These are phyloP conservation scores for Skeletonema menzelii DNA, from an alignment of 108 stramenopile genomes.

Conservation along the genomic window DNA sequence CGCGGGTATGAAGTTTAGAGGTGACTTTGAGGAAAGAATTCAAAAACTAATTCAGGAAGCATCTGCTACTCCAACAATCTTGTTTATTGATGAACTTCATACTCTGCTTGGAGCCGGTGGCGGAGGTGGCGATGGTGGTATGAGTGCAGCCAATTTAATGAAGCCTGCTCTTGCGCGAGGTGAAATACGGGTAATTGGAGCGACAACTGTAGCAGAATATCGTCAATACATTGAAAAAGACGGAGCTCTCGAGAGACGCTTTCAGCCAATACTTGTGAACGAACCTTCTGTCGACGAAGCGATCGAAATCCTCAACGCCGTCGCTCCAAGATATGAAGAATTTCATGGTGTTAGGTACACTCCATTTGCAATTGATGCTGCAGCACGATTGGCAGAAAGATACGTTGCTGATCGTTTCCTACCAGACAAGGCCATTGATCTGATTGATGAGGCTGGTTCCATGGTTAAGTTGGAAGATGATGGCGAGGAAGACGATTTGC, in stretches of 20 bases:
- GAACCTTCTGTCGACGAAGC: constrained; percentile 87
- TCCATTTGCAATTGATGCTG: constrained; percentile 61
- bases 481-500: constrained; percentile 53
- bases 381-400: constrained; percentile 68
- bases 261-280: constrained; percentile 80
- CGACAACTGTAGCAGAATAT: constrained; percentile 89
- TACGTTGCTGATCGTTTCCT: constrained; percentile 76
- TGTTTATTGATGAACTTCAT: constrained; percentile 89
- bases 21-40: constrained; percentile 88
- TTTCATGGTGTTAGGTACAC: constrained; percentile 76
- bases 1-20: constrained; percentile 80
- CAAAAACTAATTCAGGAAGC: constrained; percentile 77
- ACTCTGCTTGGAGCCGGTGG: constrained; percentile 86
- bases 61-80: constrained; percentile 61
- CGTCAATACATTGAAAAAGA: constrained; percentile 89
- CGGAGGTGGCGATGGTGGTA: constrained; percentile 80
- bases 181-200: constrained; percentile 78
- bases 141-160: constrained; percentile 90
- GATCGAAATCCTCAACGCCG: constrained; percentile 74
- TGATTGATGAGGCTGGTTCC: constrained; percentile 96
- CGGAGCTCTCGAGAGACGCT: constrained; percentile 85
- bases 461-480: constrained; percentile 77
- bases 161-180: constrained; percentile 90
- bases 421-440: constrained; percentile 90
- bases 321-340: constrained; percentile 80